A percentile compares a stretch with the other conserved stretches of the same genome.
Evolutionary conservation across 345 rosid genomes (phyloP).

Genomic region (Syzygium grande): DNA sequence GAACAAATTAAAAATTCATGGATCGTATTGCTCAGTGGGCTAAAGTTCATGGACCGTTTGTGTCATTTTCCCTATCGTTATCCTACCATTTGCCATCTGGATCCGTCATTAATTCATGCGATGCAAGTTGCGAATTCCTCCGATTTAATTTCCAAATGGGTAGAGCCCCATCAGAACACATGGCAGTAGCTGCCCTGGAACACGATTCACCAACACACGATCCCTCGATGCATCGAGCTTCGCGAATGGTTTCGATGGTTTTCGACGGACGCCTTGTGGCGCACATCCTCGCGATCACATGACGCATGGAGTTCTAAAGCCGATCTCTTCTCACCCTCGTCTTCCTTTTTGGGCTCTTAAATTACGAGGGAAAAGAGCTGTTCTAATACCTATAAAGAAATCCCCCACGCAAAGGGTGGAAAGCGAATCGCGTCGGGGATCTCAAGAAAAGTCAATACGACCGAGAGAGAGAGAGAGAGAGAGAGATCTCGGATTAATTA

Average conservation of each 20-base stretch:
- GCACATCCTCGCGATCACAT: not conserved
- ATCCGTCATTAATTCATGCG: not conserved
- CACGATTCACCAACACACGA: not conserved
- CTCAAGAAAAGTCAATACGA: not conserved
- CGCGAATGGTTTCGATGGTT: not conserved
- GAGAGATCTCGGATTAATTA: not conserved
- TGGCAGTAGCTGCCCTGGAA: not conserved
- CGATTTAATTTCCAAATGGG: not conserved
- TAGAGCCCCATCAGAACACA: not conserved
- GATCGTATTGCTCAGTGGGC: too few species aligned
- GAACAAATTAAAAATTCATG: too few species aligned
- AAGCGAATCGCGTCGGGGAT: not conserved
- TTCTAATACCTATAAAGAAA: not conserved
- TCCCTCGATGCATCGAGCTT: not conserved
- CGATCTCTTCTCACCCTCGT: not conserved
- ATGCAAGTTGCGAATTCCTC: not conserved
- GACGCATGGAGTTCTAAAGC: not conserved
- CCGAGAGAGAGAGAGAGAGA: not conserved
- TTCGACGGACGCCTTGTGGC: not conserved
- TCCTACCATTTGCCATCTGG: not conserved
- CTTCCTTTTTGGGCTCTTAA: too few species aligned
- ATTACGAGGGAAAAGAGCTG: not conserved
- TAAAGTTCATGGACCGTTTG: too few species aligned
- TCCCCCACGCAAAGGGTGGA: not conserved
- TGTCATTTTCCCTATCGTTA: too few species aligned